These are phyloP conservation scores for Auricularia sp. DNA, from an alignment of 768 basidiomycete genomes.

Conservation along the genomic window DNA sequence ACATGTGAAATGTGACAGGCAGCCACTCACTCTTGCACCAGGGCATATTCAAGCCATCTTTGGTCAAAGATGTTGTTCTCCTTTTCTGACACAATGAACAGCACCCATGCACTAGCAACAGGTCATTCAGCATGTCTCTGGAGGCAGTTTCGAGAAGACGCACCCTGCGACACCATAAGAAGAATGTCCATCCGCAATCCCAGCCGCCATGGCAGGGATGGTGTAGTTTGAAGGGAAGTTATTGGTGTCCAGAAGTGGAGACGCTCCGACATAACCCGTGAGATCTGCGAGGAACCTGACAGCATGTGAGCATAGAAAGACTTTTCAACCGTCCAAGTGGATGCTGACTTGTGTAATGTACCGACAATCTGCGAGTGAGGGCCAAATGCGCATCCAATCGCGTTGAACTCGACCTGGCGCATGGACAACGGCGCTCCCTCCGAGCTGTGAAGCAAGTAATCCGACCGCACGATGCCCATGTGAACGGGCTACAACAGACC, in stretches of 20 bases:
- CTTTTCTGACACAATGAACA: conserved; percentile 82
- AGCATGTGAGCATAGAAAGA: background rate
- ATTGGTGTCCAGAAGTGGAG: conserved; percentile 37
- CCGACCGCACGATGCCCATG: conserved; percentile 86
- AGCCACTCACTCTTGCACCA: conserved; percentile 56
- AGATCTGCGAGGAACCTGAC: conserved; percentile 54
- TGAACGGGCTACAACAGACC: conserved; percentile 51
- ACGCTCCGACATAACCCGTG: conserved; percentile 57
- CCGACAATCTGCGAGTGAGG: conserved; percentile 56
- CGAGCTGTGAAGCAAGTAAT: conserved; percentile 75
- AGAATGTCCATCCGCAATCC: conserved; percentile 70
- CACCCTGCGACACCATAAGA: conserved; percentile 55
- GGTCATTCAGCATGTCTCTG: background rate
- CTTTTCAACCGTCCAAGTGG: background rate
- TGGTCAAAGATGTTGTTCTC: conserved; percentile 97
- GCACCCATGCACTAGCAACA: conserved; percentile 39
- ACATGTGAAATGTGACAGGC: background rate
- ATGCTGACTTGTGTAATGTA: conserved; percentile 62
- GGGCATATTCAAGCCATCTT: conserved; percentile 74
- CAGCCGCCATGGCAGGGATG: conserved; percentile 55
- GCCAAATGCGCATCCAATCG: conserved; percentile 88
- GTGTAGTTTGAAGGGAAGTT: conserved; percentile 71
- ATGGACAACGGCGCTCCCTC: conserved; percentile 28
- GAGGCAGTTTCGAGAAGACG: conserved; percentile 8
- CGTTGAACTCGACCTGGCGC: conserved; percentile 98